phyloP scores from a whole-genome alignment of 1,284 basidiomycete species.

The Schizophyllum commune region DNA sequence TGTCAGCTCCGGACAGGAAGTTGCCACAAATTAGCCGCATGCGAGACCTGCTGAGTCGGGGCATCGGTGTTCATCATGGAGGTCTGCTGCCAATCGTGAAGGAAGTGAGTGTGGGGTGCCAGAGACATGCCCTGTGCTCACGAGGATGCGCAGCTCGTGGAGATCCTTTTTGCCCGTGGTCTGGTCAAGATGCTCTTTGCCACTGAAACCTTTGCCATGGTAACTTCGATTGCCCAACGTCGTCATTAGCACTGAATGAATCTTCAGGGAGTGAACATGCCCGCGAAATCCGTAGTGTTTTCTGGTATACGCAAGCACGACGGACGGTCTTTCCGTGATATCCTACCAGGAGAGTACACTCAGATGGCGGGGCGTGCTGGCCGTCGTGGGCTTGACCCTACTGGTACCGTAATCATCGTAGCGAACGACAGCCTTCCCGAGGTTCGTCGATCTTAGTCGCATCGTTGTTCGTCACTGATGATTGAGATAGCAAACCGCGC shows the following conservation, averaged over 20 bases:
- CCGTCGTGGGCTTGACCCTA: conserved; percentile 89
- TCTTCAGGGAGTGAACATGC: conserved; percentile 99
- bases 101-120: conserved; percentile 49
- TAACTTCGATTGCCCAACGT: conserved; percentile 23
- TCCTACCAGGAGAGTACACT: conserved; percentile 89
- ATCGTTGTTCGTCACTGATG: not conserved
- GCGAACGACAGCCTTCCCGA: conserved; percentile 83
- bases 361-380: conserved; percentile 99
- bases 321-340: conserved; percentile 85
- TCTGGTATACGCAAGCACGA: conserved; percentile 96
- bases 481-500: conserved; percentile 50
- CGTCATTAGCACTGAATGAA: conserved; percentile 3
- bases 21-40: conserved; percentile 95
- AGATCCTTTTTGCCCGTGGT: conserved; percentile 93
- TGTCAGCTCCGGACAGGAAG: conserved; percentile 78
- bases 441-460: conserved; percentile 32
- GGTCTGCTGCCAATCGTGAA: conserved; percentile 96
- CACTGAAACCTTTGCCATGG: conserved; percentile 99
- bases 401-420: conserved; percentile 93
- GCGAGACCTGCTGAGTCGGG: conserved; percentile 84
- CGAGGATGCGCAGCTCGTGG: conserved; percentile 65
- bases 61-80: conserved; percentile 97
- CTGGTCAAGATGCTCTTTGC: conserved; percentile 97
- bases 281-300: conserved; percentile 95
- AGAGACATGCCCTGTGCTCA: conserved; percentile 3